These are phyloP conservation scores for Rubroboletus satanas DNA, from an alignment of 768 basidiomycete species.

Conservation along the genomic window DNA sequence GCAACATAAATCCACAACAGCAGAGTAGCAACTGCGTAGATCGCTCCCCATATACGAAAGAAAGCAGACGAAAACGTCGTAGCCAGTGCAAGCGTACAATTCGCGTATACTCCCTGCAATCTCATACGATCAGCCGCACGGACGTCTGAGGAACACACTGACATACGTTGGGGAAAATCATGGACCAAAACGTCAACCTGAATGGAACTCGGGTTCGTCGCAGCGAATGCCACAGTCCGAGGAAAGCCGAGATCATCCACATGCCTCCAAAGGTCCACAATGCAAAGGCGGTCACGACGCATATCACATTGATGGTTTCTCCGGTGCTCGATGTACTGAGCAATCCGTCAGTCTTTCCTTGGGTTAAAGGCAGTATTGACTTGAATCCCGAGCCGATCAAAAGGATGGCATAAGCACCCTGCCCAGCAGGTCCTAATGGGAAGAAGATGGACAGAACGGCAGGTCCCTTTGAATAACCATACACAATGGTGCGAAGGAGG, in stretches of 20 bases:
- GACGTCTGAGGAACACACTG: not conserved
- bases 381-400: slow-evolving; percentile 51
- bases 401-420: slow-evolving; percentile 56
- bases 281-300: slow-evolving; percentile 45
- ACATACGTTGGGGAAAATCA: slow-evolving; percentile 68
- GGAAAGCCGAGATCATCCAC: slow-evolving; percentile 57
- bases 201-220: slow-evolving; percentile 46
- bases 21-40: slow-evolving; percentile 49
- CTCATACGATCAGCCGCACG: not conserved
- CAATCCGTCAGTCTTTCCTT: slow-evolving; percentile 33
- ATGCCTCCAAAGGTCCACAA: slow-evolving; percentile 62
- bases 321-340: slow-evolving; percentile 34
- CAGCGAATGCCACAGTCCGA: slow-evolving; percentile 44
- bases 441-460: slow-evolving; percentile 60
- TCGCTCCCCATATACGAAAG: slow-evolving; percentile 55
- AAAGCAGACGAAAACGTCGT: slow-evolving; percentile 47
- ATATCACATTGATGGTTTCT: slow-evolving; percentile 42
- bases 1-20: slow-evolving; percentile 52
- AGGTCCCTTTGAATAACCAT: slow-evolving; percentile 49
- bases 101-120: slow-evolving; percentile 60
- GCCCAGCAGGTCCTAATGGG: slow-evolving; percentile 71
- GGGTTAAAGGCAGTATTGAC: slow-evolving; percentile 33
- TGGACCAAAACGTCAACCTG: slow-evolving; percentile 58
- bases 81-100: slow-evolving; percentile 53
- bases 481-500: slow-evolving; percentile 52